Evolutionary conservation across 441 rosid genomes (phyloP).

Genomic region (Omphalea diandra): DNA sequence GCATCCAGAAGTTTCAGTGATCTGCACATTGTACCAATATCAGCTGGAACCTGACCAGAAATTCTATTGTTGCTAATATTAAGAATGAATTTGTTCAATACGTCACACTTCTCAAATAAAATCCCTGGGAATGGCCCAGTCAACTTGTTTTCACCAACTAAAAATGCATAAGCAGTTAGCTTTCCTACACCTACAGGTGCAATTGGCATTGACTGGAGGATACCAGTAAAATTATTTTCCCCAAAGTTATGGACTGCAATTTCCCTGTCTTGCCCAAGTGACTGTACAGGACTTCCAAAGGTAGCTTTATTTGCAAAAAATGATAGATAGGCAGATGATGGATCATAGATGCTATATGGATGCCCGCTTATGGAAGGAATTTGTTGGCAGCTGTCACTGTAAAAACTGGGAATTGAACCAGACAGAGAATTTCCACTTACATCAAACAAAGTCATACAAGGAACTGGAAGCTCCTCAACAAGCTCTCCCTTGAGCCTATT

Average conservation of each 20-base stretch:
- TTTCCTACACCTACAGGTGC: constrained; percentile 37
- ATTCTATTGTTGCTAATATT: constrained; percentile 55
- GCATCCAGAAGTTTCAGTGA: constrained; percentile 50
- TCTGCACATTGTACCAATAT: constrained; percentile 42
- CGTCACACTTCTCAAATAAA: constrained; percentile 43
- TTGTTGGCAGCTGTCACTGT: constrained; percentile 29
- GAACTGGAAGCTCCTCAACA: constrained; percentile 41
- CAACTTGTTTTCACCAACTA: constrained; percentile 51
- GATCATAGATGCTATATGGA: constrained; percentile 23
- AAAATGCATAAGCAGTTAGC: constrained; percentile 42
- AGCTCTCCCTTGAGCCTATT: constrained; percentile 49
- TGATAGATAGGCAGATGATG: constrained; percentile 40
- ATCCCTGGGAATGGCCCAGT: constrained; percentile 49
- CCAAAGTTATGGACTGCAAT: constrained; percentile 47
- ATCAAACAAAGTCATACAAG: constrained; percentile 59
- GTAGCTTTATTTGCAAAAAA: constrained; percentile 35
- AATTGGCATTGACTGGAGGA: constrained; percentile 40
- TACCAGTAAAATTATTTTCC: constrained; percentile 49
- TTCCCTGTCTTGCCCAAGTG: constrained; percentile 27
- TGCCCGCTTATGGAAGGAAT: constrained; percentile 18
- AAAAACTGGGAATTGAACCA: constrained; percentile 49
- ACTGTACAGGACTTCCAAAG: constrained; percentile 23
- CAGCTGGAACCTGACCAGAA: constrained; percentile 44
- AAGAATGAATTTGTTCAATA: constrained; percentile 39
- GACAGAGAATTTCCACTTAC: constrained; percentile 46